Evolutionary conservation across 768 basidiomycete genomes (phyloP).

Genomic region (Lyophyllum atratum): DNA sequence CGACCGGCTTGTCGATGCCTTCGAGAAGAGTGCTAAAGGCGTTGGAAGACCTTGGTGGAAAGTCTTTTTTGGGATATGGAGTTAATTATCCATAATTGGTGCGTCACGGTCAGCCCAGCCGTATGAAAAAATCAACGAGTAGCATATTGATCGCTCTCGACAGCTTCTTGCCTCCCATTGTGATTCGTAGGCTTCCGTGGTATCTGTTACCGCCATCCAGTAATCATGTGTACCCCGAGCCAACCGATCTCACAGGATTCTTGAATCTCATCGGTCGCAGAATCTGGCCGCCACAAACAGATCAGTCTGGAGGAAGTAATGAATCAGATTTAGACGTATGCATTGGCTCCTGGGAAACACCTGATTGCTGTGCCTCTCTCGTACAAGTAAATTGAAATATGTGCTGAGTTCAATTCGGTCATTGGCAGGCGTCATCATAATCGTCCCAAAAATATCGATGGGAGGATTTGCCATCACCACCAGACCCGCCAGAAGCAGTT

Average conservation of each 20-base stretch:
- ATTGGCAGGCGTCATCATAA: neutral
- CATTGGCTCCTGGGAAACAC: neutral
- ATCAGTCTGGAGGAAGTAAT: neutral
- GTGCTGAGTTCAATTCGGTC: neutral
- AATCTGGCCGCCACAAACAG: constrained; percentile 11
- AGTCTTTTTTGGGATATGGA: constrained; percentile 77
- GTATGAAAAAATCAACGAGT: neutral
- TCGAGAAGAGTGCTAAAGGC: constrained; percentile 76
- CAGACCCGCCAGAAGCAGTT: neutral
- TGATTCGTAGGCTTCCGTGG: neutral
- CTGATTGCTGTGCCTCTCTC: neutral
- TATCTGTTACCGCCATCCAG: neutral
- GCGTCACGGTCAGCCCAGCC: neutral
- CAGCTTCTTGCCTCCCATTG: neutral
- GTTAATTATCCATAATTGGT: constrained; percentile 7
- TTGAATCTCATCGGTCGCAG: constrained; percentile 11
- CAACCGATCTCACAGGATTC: constrained; percentile 1
- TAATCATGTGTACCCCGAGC: neutral
- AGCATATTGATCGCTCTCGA: neutral
- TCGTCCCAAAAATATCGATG: neutral
- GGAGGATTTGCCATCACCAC: neutral
- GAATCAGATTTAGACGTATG: neutral
- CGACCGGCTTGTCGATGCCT: constrained; percentile 68
- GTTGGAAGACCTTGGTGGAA: constrained; percentile 85
- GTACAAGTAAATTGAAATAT: neutral